Percentiles rank a stretch among this genome's conserved stretches.
These are phyloP conservation scores for Blastobotrys capitulatus DNA, from an alignment of 1,139 yeast genomes.

Conservation along the genomic window DNA sequence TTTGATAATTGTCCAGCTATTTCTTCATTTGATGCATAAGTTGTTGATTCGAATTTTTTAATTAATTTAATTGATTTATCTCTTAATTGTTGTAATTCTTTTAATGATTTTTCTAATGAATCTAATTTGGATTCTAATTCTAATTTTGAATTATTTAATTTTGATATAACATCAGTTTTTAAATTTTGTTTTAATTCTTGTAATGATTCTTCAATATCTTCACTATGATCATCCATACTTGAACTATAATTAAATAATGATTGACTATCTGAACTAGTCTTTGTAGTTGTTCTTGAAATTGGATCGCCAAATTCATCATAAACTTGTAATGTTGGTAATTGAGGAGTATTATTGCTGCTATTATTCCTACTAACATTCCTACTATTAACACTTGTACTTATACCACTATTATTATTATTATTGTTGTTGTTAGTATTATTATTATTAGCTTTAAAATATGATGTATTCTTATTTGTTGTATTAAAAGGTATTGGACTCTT, in stretches of 20 bases:
- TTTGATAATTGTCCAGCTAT: conserved; percentile 17
- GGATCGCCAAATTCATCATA: conserved; percentile 4
- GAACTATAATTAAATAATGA: too few relatives aligned
- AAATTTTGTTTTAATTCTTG: conserved; percentile 17
- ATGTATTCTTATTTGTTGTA: neutral
- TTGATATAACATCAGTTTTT: conserved; percentile 20
- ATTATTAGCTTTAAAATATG: neutral
- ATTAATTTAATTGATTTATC: conserved; percentile 17
- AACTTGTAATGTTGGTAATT: neutral
- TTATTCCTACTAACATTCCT: neutral
- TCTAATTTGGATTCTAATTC: conserved; percentile 16
- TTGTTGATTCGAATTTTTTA: conserved; percentile 13
- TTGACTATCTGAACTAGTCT: neutral
- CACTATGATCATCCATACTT: neutral
- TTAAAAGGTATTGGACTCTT: neutral
- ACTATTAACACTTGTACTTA: neutral
- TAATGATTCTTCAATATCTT: conserved; percentile 16
- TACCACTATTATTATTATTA: neutral
- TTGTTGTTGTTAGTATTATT: neutral
- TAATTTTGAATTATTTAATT: conserved; percentile 18
- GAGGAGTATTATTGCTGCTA: neutral
- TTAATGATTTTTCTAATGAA: conserved; percentile 18
- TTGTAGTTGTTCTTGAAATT: neutral
- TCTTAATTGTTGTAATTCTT: conserved; percentile 18
- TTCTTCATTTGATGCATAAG: conserved; percentile 14